phyloP scores from a whole-genome alignment of 1,284 basidiomycete genomes.

The Ustilago curta region DNA sequence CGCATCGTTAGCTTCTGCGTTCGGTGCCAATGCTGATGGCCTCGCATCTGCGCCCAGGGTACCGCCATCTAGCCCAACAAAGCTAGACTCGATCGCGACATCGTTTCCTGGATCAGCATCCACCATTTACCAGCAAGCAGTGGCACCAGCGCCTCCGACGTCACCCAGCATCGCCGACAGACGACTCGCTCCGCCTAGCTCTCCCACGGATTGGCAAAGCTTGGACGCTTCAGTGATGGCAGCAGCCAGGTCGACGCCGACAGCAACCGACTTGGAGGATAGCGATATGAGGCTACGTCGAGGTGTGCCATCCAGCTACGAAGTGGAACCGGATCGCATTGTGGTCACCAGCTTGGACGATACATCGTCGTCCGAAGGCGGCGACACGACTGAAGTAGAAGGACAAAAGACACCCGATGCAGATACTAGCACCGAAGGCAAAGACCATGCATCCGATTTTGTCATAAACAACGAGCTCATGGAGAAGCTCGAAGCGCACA shows the following conservation, averaged over 20 bases:
- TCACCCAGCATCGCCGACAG: constrained; percentile 25
- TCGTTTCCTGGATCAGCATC: constrained; percentile 18
- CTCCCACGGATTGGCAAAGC: constrained; percentile 13
- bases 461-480: constrained; percentile 59
- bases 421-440: constrained; percentile 31
- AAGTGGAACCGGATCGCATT: constrained; percentile 50
- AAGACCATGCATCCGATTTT: constrained; percentile 27
- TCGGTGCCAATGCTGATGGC: constrained; percentile 10
- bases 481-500: constrained; percentile 56
- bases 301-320: constrained; percentile 40
- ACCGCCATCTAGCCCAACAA: constrained; percentile 48
- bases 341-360: constrained; percentile 49
- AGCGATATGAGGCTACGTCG: constrained; percentile 35
- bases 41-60: constrained; percentile 28
- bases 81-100: constrained; percentile 10
- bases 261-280: constrained; percentile 26
- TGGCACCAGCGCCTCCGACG: constrained; percentile 42
- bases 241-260: constrained; percentile 2
- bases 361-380: constrained; percentile 40
- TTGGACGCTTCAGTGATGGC: constrained; percentile 7
- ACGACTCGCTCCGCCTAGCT: constrained; percentile 18
- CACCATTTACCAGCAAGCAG: constrained; percentile 35
- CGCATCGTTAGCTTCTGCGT: constrained; percentile 20
- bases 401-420: constrained; percentile 33
- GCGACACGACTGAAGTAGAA: constrained; percentile 11